These are phyloP conservation scores for Hymenoscyphus fraxineus DNA, from an alignment of 2,329 filamentous ascomycete species.

Conservation along the genomic window DNA sequence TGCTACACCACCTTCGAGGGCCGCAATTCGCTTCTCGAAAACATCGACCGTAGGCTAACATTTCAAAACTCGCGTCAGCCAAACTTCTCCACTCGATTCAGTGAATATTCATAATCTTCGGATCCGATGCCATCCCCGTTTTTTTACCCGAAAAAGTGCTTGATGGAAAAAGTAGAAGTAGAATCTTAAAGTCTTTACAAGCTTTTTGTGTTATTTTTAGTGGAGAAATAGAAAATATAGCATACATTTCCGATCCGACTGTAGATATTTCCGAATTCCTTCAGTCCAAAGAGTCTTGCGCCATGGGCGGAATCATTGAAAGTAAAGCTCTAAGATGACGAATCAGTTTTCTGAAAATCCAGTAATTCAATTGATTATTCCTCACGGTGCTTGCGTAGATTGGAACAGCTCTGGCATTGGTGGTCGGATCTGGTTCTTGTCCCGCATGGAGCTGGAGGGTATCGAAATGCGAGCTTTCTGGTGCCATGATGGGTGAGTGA, in stretches of 20 bases:
- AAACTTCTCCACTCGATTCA: neutral
- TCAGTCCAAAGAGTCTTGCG: constrained; percentile 90
- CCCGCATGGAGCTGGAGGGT: constrained; percentile 83
- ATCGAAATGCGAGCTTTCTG: constrained; percentile 63
- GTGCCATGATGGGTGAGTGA: constrained; percentile 23
- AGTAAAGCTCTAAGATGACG: constrained; percentile 62
- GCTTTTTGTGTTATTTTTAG: neutral
- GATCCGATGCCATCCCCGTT: neutral
- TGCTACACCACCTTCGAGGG: constrained; percentile 85
- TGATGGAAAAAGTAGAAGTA: neutral
- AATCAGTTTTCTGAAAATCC: neutral
- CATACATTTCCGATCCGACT: constrained; percentile 87
- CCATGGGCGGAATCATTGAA: constrained; percentile 98
- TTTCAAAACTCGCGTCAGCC: constrained; percentile 13
- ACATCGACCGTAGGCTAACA: constrained; percentile 83
- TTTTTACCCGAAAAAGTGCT: neutral
- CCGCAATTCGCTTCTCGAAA: constrained; percentile 94
- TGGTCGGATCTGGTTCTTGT: constrained; percentile 75
- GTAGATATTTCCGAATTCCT: constrained; percentile 95
- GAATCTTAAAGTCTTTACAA: neutral
- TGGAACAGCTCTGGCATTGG: constrained; percentile 85
- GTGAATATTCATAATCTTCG: neutral
- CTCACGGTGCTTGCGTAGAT: constrained; percentile 86
- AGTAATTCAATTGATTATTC: neutral
- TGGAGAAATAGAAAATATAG: neutral